A percentile compares a stretch with the other conserved stretches of the same genome.
Evolutionary conservation across 2,329 filamentous ascomycete species (phyloP).

Genomic region (Aureobasidium vineae): DNA sequence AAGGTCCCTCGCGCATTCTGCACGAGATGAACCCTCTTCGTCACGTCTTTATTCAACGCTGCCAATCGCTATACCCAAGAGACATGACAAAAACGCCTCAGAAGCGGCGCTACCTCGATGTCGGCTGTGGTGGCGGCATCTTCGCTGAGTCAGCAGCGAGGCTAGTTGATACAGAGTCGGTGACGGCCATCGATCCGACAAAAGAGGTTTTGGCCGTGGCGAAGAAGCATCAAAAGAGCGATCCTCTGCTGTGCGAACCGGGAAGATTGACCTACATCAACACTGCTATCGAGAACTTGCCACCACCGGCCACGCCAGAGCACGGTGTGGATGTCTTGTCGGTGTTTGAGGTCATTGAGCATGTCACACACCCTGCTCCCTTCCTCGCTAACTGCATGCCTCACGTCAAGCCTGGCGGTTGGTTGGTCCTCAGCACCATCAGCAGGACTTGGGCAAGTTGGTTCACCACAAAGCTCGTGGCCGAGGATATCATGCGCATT

Average conservation of each 20-base stretch:
- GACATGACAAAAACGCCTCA: constrained; percentile 22
- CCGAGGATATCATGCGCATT: constrained; percentile 81
- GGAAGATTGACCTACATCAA: constrained; percentile 67
- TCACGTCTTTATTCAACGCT: constrained; percentile 82
- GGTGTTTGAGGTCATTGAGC: constrained; percentile 93
- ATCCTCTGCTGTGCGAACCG: constrained; percentile 63
- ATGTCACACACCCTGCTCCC: constrained; percentile 71
- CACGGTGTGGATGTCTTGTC: constrained; percentile 74
- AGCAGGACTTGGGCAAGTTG: constrained; percentile 85
- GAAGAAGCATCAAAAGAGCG: constrained; percentile 68
- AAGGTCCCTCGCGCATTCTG: constrained; percentile 85
- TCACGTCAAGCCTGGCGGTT: constrained; percentile 85
- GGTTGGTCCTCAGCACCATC: constrained; percentile 91
- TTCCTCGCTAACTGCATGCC: constrained; percentile 71
- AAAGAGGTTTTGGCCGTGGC: constrained; percentile 73
- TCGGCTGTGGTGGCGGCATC: constrained; percentile 95
- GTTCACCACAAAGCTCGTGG: constrained; percentile 87
- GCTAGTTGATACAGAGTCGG: constrained; percentile 59
- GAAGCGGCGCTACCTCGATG: constrained; percentile 73
- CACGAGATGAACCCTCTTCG: constrained; percentile 98
- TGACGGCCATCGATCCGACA: constrained; percentile 77
- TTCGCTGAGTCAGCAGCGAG: constrained; percentile 86
- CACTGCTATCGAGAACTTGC: constrained; percentile 70
- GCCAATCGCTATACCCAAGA: constrained; percentile 47
- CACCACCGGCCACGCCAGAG: constrained; percentile 32